Evolutionary conservation across 1,284 basidiomycete species (phyloP).

Genomic region (Mycocalia duriaeana): DNA sequence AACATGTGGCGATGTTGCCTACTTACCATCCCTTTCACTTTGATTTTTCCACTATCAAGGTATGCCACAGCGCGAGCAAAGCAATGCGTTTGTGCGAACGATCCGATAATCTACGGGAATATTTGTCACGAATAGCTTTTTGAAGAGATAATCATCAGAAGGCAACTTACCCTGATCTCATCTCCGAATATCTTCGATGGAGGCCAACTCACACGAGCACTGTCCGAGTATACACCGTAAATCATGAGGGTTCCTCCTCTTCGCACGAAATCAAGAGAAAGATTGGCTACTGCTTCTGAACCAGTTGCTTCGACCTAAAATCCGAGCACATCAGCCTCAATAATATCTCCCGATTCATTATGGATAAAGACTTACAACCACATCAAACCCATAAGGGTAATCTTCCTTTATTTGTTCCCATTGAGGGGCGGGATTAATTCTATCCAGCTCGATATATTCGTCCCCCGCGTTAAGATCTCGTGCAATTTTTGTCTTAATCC

Average conservation of each 20-base stretch:
- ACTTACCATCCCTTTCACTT: constrained; percentile 75
- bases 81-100: constrained; percentile 81
- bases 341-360: background rate
- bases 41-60: constrained; percentile 79
- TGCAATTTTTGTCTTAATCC: constrained; percentile 82
- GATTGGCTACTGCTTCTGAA: constrained; percentile 74
- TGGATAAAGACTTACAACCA: constrained; percentile 56
- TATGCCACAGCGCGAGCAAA: constrained; percentile 88
- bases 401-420: constrained; percentile 76
- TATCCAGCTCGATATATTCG: constrained; percentile 80
- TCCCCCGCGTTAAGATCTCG: constrained; percentile 72
- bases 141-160: background rate
- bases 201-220: constrained; percentile 76
- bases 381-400: constrained; percentile 83
- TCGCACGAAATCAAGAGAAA: constrained; percentile 80
- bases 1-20: too few relatives aligned
- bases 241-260: constrained; percentile 73
- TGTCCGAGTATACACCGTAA: constrained; percentile 73
- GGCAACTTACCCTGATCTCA: constrained; percentile 69
- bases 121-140: background rate
- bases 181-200: constrained; percentile 81
- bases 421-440: constrained; percentile 69
- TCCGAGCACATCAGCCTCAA: background rate
- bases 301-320: constrained; percentile 76
- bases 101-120: constrained; percentile 69